A percentile compares a stretch with the other conserved stretches of the same genome.
phyloP scores from a whole-genome alignment of 371 early-diverging fungal species.

The Chytridium lagenaria region DNA sequence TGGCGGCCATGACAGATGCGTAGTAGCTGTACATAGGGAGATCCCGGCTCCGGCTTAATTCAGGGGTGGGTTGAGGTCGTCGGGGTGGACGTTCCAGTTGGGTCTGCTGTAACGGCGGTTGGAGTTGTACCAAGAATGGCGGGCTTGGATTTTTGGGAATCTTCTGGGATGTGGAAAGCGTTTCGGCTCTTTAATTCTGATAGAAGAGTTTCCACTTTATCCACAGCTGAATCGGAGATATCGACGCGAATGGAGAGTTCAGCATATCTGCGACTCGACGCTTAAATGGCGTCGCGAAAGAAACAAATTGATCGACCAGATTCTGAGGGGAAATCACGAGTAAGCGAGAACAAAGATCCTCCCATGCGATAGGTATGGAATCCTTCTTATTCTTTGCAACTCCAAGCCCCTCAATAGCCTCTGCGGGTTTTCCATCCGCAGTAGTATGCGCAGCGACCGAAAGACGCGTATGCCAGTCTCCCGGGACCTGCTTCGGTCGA shows the following conservation, averaged over 20 bases:
- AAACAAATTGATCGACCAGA: conserved; percentile 37
- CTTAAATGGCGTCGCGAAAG: conserved; percentile 36
- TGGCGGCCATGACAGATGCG: conserved; percentile 52
- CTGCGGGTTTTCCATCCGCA: conserved; percentile 21
- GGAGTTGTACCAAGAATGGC: background rate
- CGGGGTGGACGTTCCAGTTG: background rate
- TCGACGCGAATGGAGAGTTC: conserved; percentile 34
- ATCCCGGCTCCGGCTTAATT: conserved; percentile 19
- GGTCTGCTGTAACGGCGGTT: background rate
- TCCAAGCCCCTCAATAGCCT: conserved; percentile 20
- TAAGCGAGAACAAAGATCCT: conserved; percentile 23
- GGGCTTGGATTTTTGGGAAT: background rate
- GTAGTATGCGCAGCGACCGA: conserved; percentile 28
- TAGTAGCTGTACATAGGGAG: conserved; percentile 48
- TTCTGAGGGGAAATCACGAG: conserved; percentile 27
- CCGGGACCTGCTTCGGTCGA: conserved; percentile 14
- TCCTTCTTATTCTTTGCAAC: conserved; percentile 30
- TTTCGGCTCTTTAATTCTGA: conserved; percentile 3
- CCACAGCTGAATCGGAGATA: conserved; percentile 23
- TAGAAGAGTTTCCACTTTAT: conserved; percentile 23
- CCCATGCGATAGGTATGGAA: conserved; percentile 30
- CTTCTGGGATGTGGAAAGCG: conserved; percentile 27
- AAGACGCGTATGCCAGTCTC: conserved; percentile 33
- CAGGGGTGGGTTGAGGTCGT: background rate
- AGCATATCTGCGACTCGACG: conserved; percentile 36